Evolutionary conservation across 2,329 filamentous ascomycete genomes (phyloP), one percentile per base, ranked within the genome.

Genomic region (Amesomyces nigricolor): DNA sequence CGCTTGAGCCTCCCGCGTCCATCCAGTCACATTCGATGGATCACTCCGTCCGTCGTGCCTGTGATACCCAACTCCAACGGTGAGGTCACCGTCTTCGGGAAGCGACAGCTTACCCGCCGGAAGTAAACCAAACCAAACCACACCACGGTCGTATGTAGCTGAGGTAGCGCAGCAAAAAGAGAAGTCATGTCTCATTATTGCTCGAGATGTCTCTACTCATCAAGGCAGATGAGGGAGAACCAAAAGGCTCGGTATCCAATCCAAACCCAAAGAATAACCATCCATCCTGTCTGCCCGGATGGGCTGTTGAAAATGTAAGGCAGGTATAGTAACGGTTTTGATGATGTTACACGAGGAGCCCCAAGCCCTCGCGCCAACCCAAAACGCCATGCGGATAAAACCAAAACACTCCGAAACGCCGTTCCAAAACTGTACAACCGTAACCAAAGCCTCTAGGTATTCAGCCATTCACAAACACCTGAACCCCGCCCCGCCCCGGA

Each of bases 171-270:
- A 47, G 42, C 53, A 43, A 37, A 37, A 48, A 47, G 47, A 55
- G 47, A 51, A 56, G 43, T 51, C 53, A 51, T 48, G 44, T 56
- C 53, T 56, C 54, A 56, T 52, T 51, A 51, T 26, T 56, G 42
- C 37, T 39, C 39, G 38, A n/a, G 26, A 8, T 43, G 11, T 42
- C 29, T 13, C 16, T 43, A 29, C 19, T 22, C 11, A 4, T 26
- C 38, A 19, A 30, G 17, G 35, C 16, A 37, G 9, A n/a, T n/a
- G 38, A 17, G 29, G 11, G 38, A 35, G 17, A 37, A 29, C 32
- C 17, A 32, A 50, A 50, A 26, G 29, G 42, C 17, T 3, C 29
- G 37, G 37, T 4, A 30, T 47, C 37, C 26, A 22, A 13, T 47
- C n/a, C 26, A 16, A 51, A 37, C 3, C 22, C 22, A 26, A 26